These are phyloP conservation scores for Craterostigma plantagineum DNA, from an alignment of 257 asterid genomes.

Conservation along the genomic window DNA sequence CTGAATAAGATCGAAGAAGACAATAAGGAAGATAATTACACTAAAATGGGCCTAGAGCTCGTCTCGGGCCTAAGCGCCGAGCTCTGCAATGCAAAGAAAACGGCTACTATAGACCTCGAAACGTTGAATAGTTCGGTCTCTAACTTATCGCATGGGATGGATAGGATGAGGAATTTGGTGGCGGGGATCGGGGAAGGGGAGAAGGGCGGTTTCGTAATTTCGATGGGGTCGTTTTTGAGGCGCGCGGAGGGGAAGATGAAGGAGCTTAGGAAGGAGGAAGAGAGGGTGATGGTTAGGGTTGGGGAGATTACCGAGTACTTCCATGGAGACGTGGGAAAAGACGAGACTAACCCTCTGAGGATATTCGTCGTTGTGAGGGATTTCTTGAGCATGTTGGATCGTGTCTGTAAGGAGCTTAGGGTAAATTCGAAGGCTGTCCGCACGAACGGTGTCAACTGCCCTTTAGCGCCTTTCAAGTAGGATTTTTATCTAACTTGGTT, in stretches of 20 bases:
- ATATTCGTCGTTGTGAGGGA: conserved; percentile 84
- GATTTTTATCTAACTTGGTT: no score
- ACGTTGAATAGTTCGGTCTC: conserved; percentile 73
- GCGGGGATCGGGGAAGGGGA: conserved; percentile 36
- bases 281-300: conserved; percentile 38
- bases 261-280: conserved; percentile 61
- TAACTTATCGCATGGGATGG: conserved; percentile 33
- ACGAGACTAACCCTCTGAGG: conserved; percentile 55
- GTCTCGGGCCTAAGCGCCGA: conserved; percentile 60
- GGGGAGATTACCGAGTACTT: conserved; percentile 72
- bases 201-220: conserved; percentile 33
- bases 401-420: conserved; percentile 75
- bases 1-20: conserved; percentile 15
- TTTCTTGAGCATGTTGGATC: conserved; percentile 65
- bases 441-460: no score
- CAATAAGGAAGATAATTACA: conserved; percentile 60
- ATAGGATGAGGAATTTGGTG: conserved; percentile 20
- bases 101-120: conserved; percentile 72
- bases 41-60: conserved; percentile 76
- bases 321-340: conserved; percentile 79
- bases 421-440: conserved; percentile 23
- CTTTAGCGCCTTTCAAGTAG: no score
- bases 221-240: conserved; percentile 39
- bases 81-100: conserved; percentile 83
- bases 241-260: conserved; percentile 34